Evolutionary conservation across 441 rosid genomes (phyloP).

Genomic region (Populus tomentosa): DNA sequence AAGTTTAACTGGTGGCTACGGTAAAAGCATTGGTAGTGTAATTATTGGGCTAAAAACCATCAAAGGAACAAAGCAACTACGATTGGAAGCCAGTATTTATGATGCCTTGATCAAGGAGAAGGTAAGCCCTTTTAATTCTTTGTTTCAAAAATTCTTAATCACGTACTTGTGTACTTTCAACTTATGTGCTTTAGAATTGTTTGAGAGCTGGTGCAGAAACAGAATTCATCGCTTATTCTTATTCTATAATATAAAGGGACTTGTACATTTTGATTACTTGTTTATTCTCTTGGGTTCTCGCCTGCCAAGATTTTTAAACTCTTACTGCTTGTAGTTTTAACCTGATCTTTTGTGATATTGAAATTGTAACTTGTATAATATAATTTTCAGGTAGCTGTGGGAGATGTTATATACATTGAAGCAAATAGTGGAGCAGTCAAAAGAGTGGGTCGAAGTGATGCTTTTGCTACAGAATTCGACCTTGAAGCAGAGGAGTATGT

Average conservation of each 20-base stretch:
- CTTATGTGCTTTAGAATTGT: neutral
- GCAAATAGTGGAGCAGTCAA: slow-evolving; percentile 98
- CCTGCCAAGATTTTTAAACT: neutral
- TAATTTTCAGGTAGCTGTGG: slow-evolving; percentile 77
- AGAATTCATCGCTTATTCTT: neutral
- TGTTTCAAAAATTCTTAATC: neutral
- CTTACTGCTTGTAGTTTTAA: neutral
- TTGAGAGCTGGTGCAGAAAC: neutral
- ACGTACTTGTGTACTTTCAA: neutral
- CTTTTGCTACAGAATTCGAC: slow-evolving; percentile 95
- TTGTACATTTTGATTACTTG: neutral
- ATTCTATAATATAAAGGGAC: neutral
- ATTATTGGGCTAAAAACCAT: slow-evolving; percentile 90
- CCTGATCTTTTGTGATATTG: neutral
- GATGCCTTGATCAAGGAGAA: slow-evolving; percentile 97
- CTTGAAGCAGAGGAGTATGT: slow-evolving; percentile 99
- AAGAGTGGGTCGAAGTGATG: slow-evolving; percentile 95
- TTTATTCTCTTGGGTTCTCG: neutral
- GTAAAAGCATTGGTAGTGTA: slow-evolving; percentile 97
- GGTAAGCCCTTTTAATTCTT: slow-evolving; percentile 36
- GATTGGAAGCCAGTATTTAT: slow-evolving; percentile 92
- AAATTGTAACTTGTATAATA: neutral
- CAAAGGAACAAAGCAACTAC: slow-evolving; percentile 94
- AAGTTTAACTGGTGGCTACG: slow-evolving; percentile 89
- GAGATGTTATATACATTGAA: slow-evolving; percentile 97